Base-by-base conservation (phyloP, 2,329 filamentous ascomycete species). In the Trichoderma afroharzianum region DNA sequence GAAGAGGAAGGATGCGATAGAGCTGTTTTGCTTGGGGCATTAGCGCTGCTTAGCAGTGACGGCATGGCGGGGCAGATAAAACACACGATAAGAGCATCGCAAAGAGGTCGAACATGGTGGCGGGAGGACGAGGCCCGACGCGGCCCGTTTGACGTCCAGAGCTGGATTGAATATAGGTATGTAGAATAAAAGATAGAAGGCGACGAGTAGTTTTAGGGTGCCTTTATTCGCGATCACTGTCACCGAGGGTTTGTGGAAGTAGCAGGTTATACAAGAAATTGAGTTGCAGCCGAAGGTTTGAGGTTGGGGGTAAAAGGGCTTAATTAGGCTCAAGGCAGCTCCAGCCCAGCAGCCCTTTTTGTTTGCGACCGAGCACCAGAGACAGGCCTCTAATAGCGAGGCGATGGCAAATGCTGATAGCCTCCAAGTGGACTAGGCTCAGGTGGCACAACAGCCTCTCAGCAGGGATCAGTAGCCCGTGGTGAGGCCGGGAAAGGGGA, bases 1-100 rank as follows among this genome's bases (percentile, higher is more conserved):
- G 80, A 98, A 97, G 79, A 98, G 90, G 79, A 97, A 94, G 71
- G 95, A 97, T 72, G 93, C 91, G 80, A 95, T 82, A 74, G 93
- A 95, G 80, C 94, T 97, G 70, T 59, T 63, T 39, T 33, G 63
- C 39, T 32, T 72, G 69, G 55, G 61, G 72, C 70, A 68, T 67
- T 70, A 72, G 73, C 47, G 68, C 57, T 68, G 70, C 73, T 59
- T 70, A 30, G 47, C 64, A 70, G 30, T 70, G 67, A 74, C 68
- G 71, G 55, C 63, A 71, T 71, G 71, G 71, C 68, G 71, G 63
- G 67, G 64, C 67, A 55, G 62, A 47, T 62, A 53, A 50, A 50
- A 86, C 91, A 84, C 84, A 94, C 92, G 92, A 93, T 81, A 94
- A 84, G 77, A 94, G 85, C 82, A 93, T 92, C 77, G 92, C 89